phyloP scores from a whole-genome alignment of 208 protist genomes.

The Naegleria fowleri region DNA sequence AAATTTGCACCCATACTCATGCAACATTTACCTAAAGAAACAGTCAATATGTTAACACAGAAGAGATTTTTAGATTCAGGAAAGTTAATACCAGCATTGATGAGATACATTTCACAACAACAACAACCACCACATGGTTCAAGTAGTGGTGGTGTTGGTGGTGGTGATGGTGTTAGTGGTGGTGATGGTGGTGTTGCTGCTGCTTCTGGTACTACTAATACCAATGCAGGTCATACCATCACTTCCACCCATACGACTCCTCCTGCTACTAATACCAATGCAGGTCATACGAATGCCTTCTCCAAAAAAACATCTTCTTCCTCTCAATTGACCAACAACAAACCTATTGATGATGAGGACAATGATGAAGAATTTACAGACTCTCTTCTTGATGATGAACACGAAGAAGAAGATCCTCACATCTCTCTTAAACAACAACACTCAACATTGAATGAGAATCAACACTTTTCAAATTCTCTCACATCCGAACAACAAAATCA shows the following conservation, averaged over 20 bases:
- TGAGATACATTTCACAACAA: slow-evolving; percentile 60
- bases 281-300: not conserved
- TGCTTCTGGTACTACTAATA: slow-evolving; percentile 27
- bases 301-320: too few species aligned
- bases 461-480: slow-evolving; percentile 30
- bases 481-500: slow-evolving; percentile 66
- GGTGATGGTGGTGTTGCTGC: not conserved
- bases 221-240: not conserved
- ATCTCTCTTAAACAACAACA: too few species aligned
- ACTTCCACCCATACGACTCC: too few species aligned
- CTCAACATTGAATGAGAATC: not conserved
- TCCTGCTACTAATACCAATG: slow-evolving; percentile 30
- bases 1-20: slow-evolving; percentile 78
- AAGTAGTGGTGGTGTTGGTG: too few species aligned
- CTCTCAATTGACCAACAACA: not conserved
- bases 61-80: slow-evolving; percentile 53
- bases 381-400: not conserved
- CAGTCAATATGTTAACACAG: slow-evolving; percentile 55
- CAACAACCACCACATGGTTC: too few species aligned
- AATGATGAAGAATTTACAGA: not conserved
- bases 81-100: slow-evolving; percentile 79
- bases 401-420: not conserved
- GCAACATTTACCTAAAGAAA: slow-evolving; percentile 63
- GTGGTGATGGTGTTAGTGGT: too few species aligned
- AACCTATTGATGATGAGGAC: not conserved